Evolutionary conservation across 2,329 filamentous ascomycete genomes (phyloP).

Genomic region (Camptophora hylomeconis): DNA sequence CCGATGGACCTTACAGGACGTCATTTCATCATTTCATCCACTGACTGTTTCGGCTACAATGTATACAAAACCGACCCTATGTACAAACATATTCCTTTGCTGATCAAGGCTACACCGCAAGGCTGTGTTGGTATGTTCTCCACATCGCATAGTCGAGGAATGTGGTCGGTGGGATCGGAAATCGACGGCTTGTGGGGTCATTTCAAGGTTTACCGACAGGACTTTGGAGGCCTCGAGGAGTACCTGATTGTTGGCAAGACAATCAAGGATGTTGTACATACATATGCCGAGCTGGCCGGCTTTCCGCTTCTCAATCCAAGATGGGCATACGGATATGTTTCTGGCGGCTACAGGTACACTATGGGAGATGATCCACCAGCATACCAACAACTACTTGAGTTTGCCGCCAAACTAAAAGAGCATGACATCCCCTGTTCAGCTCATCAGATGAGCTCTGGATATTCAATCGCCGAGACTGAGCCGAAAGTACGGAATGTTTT

Average conservation of each 20-base stretch:
- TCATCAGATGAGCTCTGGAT: conserved; percentile 61
- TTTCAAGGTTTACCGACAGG: conserved; percentile 62
- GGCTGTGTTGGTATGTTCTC: conserved; percentile 58
- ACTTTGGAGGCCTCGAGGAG: conserved; percentile 58
- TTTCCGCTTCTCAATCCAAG: conserved; percentile 55
- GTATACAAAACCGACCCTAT: conserved; percentile 57
- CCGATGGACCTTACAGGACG: conserved; percentile 60
- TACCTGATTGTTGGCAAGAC: conserved; percentile 56
- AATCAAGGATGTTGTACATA: conserved; percentile 50
- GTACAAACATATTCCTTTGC: conserved; percentile 62
- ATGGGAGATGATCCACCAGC: conserved; percentile 44
- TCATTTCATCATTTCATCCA: conserved; percentile 53
- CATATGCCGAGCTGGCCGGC: conserved; percentile 55
- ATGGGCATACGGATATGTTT: conserved; percentile 62
- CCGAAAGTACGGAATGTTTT: conserved; percentile 60
- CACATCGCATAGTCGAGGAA: conserved; percentile 49
- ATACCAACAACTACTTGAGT: conserved; percentile 44
- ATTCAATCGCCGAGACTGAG: conserved; percentile 52
- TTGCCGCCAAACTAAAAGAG: conserved; percentile 47
- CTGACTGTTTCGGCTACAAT: conserved; percentile 63
- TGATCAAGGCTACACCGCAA: conserved; percentile 53
- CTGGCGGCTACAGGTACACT: conserved; percentile 52
- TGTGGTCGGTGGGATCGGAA: conserved; percentile 55
- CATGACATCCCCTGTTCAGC: conserved; percentile 58
- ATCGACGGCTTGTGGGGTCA: conserved; percentile 65